Conservation (phyloP, 352 stramenopile genomes). For the Phytophthora ramorum region DNA sequence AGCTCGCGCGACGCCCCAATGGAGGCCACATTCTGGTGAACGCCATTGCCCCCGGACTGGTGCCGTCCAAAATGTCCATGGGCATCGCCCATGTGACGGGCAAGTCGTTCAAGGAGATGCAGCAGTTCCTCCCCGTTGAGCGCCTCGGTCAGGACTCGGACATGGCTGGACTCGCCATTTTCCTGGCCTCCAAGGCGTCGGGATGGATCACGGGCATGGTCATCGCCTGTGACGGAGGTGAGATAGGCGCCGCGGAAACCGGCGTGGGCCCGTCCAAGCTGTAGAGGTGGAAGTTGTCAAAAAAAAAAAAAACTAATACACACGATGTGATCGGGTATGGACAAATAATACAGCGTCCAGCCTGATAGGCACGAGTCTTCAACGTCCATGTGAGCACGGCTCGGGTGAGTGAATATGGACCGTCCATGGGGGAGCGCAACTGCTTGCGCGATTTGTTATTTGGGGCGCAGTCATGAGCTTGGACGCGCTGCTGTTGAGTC, state of each 20-base stretch:
- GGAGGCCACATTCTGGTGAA: slow-evolving; percentile 93
- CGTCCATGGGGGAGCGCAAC: neutral
- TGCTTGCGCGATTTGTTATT: neutral
- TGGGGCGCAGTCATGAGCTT: slow-evolving; percentile 14
- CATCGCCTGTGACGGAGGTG: slow-evolving; percentile 93
- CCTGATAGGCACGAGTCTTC: neutral
- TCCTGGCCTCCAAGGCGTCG: slow-evolving; percentile 88
- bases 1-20: slow-evolving; percentile 77
- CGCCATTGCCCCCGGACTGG: slow-evolving; percentile 91
- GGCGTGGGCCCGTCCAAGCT: slow-evolving; percentile 43
- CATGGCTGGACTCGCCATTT: slow-evolving; percentile 95
- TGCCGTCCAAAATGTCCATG: slow-evolving; percentile 89
- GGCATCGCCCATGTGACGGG: slow-evolving; percentile 46
- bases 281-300: no score
- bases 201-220: slow-evolving; percentile 94
- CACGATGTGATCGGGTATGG: neutral
- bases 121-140: slow-evolving; percentile 76
- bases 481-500: slow-evolving; percentile 24
- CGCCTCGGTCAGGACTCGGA: slow-evolving; percentile 89
- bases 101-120: no score
- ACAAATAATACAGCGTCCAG: neutral
- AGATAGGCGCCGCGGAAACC: slow-evolving; percentile 53
- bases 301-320: no score
- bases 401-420: neutral
- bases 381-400: no score